These are phyloP conservation scores for Lachnellula subtilissima DNA, from an alignment of 2,329 filamentous ascomycete genomes.

Conservation along the genomic window DNA sequence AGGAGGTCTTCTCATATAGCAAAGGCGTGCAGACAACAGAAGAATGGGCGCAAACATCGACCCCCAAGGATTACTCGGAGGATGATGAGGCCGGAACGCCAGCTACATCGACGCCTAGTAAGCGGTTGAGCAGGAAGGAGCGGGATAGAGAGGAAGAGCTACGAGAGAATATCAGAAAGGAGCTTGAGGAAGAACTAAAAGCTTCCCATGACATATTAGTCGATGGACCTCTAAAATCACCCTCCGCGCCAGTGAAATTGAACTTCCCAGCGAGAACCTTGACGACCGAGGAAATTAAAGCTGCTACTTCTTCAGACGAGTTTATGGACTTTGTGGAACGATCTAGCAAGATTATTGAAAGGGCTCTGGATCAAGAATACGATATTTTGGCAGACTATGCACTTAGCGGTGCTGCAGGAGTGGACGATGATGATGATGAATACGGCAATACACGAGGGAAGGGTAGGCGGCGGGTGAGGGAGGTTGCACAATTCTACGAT, in stretches of 20 bases:
- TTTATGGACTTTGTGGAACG: conserved; percentile 94
- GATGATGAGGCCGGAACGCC: conserved; percentile 58
- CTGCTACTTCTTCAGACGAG: conserved; percentile 86
- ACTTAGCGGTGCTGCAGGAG: conserved; percentile 64
- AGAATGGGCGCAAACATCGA: conserved; percentile 57
- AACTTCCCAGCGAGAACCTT: conserved; percentile 78
- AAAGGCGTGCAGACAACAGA: conserved; percentile 91
- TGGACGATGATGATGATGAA: conserved; percentile 79
- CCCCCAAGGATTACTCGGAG: conserved; percentile 54
- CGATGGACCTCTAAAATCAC: conserved; percentile 45
- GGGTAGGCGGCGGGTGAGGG: conserved; percentile 71
- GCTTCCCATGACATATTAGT: conserved; percentile 59
- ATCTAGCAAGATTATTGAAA: conserved; percentile 94
- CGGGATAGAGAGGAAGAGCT: conserved; percentile 85
- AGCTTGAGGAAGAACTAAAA: conserved; percentile 89
- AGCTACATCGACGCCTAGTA: conserved; percentile 56
- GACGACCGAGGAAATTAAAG: conserved; percentile 78
- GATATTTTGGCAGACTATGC: conserved; percentile 95
- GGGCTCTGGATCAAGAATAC: conserved; percentile 91
- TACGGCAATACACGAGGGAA: conserved; percentile 64
- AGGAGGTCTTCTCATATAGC: conserved; percentile 92
- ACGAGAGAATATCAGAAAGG: conserved; percentile 73
- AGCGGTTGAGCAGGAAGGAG: conserved; percentile 72
- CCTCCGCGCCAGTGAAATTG: conserved; percentile 41
- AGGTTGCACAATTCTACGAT: conserved; percentile 90